Evolutionary conservation across 1,284 basidiomycete genomes (phyloP).

Genomic region (Sanghuangporus baumii): DNA sequence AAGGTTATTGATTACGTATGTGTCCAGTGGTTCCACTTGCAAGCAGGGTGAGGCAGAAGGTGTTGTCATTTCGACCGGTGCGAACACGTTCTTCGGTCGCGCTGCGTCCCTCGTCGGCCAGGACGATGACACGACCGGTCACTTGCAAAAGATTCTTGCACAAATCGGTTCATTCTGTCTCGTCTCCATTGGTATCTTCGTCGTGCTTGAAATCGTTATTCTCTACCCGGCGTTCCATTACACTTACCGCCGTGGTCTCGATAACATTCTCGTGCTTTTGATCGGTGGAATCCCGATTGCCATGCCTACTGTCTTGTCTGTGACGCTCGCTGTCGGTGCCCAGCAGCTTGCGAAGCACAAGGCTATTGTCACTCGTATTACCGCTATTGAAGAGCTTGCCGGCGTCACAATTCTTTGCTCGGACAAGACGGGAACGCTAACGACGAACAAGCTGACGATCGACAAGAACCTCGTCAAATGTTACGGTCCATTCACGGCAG

Average conservation of each 20-base stretch:
- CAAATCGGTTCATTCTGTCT: slow-evolving; percentile 96
- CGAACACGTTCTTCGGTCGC: slow-evolving; percentile 95
- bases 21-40: slow-evolving; percentile 81
- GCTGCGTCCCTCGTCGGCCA: slow-evolving; percentile 93
- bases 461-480: slow-evolving; percentile 90
- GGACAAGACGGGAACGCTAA: slow-evolving; percentile 96
- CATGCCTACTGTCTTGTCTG: slow-evolving; percentile 95
- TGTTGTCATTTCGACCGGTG: slow-evolving; percentile 93
- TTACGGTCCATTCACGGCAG: slow-evolving; percentile 83
- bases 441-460: slow-evolving; percentile 98
- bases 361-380: slow-evolving; percentile 97
- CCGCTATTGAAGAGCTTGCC: slow-evolving; percentile 94
- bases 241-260: slow-evolving; percentile 88
- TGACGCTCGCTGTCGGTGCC: slow-evolving; percentile 95
- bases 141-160: slow-evolving; percentile 96
- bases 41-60: slow-evolving; percentile 97
- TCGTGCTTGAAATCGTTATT: slow-evolving; percentile 84
- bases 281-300: slow-evolving; percentile 99
- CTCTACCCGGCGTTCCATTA: slow-evolving; percentile 87
- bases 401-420: slow-evolving; percentile 97
- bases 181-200: slow-evolving; percentile 89
- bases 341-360: slow-evolving; percentile 98
- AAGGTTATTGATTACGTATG: slow-evolving; percentile 12
- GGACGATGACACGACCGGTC: slow-evolving; percentile 94
- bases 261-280: slow-evolving; percentile 95